Percentiles rank a stretch among this genome's conserved stretches.
phyloP scores from a whole-genome alignment of 768 basidiomycete genomes.

The Mycena crocata region DNA sequence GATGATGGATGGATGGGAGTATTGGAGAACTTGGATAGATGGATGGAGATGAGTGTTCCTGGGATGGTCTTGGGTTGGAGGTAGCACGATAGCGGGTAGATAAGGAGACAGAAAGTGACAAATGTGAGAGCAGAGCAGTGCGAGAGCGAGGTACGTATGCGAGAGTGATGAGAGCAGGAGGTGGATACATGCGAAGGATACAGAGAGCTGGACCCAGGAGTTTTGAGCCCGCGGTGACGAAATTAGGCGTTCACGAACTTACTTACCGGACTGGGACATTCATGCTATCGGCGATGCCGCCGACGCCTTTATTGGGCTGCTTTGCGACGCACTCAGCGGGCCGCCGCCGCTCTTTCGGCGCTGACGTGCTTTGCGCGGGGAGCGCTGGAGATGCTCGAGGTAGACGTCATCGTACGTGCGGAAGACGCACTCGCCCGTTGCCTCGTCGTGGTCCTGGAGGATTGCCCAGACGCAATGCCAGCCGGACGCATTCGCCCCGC shows the following conservation, averaged over 20 bases:
- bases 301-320: too few relatives aligned
- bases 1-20: too few relatives aligned
- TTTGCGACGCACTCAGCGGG: background rate
- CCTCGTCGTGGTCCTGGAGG: slow-evolving; percentile 61
- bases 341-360: slow-evolving; percentile 22
- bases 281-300: too few relatives aligned
- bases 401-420: slow-evolving; percentile 73
- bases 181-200: background rate
- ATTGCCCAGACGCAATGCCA: slow-evolving; percentile 80
- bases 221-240: too few relatives aligned
- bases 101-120: slow-evolving; percentile 18
- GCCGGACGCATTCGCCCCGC: slow-evolving; percentile 41
- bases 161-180: background rate
- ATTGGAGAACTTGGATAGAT: too few relatives aligned
- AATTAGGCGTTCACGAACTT: too few relatives aligned
- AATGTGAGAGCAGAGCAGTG: slow-evolving; percentile 18
- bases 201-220: too few relatives aligned
- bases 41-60: too few relatives aligned
- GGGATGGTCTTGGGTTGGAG: background rate
- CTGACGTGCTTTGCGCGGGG: slow-evolving; percentile 47
- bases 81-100: slow-evolving; percentile 20
- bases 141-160: slow-evolving; percentile 9
- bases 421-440: slow-evolving; percentile 56
- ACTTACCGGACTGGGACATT: background rate
- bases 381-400: slow-evolving; percentile 57